A percentile compares a stretch with the other conserved stretches of the same genome.
Evolutionary conservation across 2,329 filamentous ascomycete genomes (phyloP).

Genomic region (Bertia moriformis): DNA sequence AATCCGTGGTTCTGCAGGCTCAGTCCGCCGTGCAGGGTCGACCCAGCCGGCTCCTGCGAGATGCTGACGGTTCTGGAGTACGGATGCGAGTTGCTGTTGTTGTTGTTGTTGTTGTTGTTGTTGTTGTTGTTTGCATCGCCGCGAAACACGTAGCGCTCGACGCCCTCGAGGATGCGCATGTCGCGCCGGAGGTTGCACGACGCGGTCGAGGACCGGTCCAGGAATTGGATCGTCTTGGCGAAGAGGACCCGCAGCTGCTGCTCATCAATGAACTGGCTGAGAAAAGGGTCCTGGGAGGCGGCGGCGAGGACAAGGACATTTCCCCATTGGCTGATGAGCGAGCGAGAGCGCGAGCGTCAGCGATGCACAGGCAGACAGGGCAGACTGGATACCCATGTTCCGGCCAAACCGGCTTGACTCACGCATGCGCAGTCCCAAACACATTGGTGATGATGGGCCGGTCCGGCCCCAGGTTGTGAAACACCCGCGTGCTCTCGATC

Average conservation of each 20-base stretch:
- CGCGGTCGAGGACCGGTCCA: constrained; percentile 54
- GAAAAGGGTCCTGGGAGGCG: constrained; percentile 52
- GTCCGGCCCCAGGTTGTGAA: constrained; percentile 50
- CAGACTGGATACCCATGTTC: not conserved
- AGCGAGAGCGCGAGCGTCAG: constrained; percentile 9
- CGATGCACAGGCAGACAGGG: constrained; percentile 3
- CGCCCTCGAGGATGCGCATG: constrained; percentile 53
- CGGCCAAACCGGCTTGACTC: constrained; percentile 27
- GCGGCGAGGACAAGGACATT: constrained; percentile 85
- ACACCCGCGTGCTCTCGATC: constrained; percentile 72
- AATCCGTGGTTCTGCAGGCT: not conserved
- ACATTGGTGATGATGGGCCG: constrained; percentile 84
- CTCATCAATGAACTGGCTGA: constrained; percentile 41
- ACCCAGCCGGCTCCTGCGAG: not conserved
- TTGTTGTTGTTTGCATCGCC: too few species aligned
- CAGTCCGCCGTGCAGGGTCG: not conserved
- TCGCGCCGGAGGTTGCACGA: constrained; percentile 65
- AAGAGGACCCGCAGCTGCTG: constrained; percentile 46
- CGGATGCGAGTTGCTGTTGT: too few species aligned
- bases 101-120: too few species aligned
- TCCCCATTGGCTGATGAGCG: constrained; percentile 67
- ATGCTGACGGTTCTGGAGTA: too few species aligned
- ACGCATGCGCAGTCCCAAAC: constrained; percentile 91
- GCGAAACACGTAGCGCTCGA: constrained; percentile 9
- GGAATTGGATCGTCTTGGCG: constrained; percentile 60